Evolutionary conservation across 768 basidiomycete species (phyloP), one percentile per base, ranked within the genome.

Genomic region (Trametopsis cervina): DNA sequence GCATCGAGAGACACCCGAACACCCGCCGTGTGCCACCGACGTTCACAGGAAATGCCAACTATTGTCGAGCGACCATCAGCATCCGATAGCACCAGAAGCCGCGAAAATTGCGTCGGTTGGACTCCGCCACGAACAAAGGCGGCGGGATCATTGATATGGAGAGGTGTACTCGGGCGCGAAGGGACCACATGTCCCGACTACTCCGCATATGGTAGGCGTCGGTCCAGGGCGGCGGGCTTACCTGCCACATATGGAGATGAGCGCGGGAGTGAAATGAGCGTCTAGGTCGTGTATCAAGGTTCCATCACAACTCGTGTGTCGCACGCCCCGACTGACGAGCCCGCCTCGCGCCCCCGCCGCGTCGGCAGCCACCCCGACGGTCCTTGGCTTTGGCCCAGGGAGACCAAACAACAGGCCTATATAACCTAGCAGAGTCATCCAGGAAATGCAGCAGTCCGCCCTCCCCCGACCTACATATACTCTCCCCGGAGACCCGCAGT

Each of bases 261-360:
- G n/a, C n/a, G n/a, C n/a, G n/a, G 33, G 24, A 27, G 47, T 15
- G 18, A 50, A 25, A 17, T 24, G 25, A 35, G 50, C 50, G 40
- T 42, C 47, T 22, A 48, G 22, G 4, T 29, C 38, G 26, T 35
- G 10, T 48, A 48, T 29, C 47, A 23, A 40, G 9, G 35, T 35
- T 27, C 17, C 39, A 50, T 50, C 49, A 44, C 12, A 12, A 41
- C 44, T 51, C 50, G 44, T 33, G 44, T 25, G n/a, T n/a, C n/a
- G n/a, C n/a, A n/a, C n/a, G n/a, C n/a, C n/a, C n/a, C n/a, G n/a
- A n/a, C n/a, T n/a, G n/a, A n/a, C n/a, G n/a, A n/a, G n/a, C n/a
- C n/a, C n/a, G n/a, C n/a, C n/a, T n/a, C n/a, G n/a, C n/a, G n/a
- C 44, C 42, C 21, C 44, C 44, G 44, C 50, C 50, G 42, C 50